phyloP scores from a whole-genome alignment of 768 basidiomycete genomes.

The Tylopilus intermedius region DNA sequence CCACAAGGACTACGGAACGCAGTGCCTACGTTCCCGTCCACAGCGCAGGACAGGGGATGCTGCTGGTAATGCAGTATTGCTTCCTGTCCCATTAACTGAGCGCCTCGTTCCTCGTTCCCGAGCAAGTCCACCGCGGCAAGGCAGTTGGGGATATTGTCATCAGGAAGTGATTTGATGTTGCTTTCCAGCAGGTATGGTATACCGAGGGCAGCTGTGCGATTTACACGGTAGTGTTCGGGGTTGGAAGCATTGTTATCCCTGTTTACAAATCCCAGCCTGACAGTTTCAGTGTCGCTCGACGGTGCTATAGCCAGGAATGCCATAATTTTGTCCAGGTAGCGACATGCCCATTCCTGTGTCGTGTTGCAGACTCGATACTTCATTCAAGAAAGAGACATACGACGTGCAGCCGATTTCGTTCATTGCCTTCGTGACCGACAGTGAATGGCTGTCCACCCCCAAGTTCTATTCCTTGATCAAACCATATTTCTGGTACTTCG shows the following conservation, averaged over 20 bases:
- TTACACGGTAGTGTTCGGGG: slow-evolving; percentile 6
- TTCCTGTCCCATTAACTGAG: slow-evolving; percentile 31
- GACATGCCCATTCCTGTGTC: slow-evolving; percentile 41
- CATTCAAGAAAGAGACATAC: slow-evolving; percentile 34
- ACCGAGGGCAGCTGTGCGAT: slow-evolving; percentile 40
- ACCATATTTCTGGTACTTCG: slow-evolving; percentile 54
- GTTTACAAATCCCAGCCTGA: slow-evolving; percentile 9
- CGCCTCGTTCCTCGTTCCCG: slow-evolving; percentile 35
- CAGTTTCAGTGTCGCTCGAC: not conserved
- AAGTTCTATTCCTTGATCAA: slow-evolving; percentile 57
- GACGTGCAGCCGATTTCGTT: slow-evolving; percentile 55
- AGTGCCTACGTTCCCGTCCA: slow-evolving; percentile 48
- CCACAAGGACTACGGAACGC: slow-evolving; percentile 47
- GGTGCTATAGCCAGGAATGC: not conserved
- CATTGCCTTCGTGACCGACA: slow-evolving; percentile 50
- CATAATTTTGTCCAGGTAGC: slow-evolving; percentile 38
- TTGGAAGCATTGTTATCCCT: not conserved
- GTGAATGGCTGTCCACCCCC: slow-evolving; percentile 61
- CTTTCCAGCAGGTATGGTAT: slow-evolving; percentile 48
- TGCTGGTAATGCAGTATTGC: slow-evolving; percentile 36
- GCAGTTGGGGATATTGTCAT: slow-evolving; percentile 18
- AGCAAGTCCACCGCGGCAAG: slow-evolving; percentile 38
- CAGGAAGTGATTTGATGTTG: slow-evolving; percentile 44
- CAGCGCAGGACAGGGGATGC: slow-evolving; percentile 49
- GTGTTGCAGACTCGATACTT: not conserved